Evolutionary conservation across 2,329 filamentous ascomycete genomes (phyloP).

Genomic region (Ophiostoma ips): DNA sequence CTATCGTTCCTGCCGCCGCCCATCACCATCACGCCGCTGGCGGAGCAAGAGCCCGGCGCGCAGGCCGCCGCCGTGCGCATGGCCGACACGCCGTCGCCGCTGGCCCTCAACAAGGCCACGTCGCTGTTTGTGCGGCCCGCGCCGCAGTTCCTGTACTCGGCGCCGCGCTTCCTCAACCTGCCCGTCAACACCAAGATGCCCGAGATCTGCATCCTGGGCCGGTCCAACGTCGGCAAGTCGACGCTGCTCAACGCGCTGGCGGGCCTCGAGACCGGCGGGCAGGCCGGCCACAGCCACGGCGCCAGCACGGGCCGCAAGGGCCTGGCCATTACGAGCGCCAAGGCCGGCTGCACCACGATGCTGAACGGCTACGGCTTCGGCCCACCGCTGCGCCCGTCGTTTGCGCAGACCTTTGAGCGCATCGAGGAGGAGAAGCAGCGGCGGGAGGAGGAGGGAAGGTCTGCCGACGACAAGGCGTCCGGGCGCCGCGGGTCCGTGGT

Average conservation of each 20-base stretch:
- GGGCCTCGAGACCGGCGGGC: conserved; percentile 23
- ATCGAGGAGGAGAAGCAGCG: conserved; percentile 12
- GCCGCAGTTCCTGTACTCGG: conserved; percentile 34
- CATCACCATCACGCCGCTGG: neutral
- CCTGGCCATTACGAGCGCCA: conserved; percentile 35
- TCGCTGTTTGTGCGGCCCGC: conserved; percentile 16
- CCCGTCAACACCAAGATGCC: conserved; percentile 37
- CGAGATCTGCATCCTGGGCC: conserved; percentile 65
- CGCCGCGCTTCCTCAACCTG: conserved; percentile 33
- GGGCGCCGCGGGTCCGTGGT: conserved; percentile 5
- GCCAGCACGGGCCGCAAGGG: conserved; percentile 28
- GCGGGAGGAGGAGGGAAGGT: neutral
- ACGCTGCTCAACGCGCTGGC: conserved; percentile 75
- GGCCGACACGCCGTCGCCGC: conserved; percentile 8
- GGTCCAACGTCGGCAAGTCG: conserved; percentile 82
- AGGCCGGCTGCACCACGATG: conserved; percentile 37
- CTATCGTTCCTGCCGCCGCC: conserved; percentile 19
- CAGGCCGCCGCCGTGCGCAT: conserved; percentile 2
- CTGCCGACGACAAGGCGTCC: neutral
- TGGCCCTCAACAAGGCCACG: conserved; percentile 15
- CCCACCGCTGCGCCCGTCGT: conserved; percentile 18
- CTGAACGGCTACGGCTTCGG: conserved; percentile 45
- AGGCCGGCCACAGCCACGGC: conserved; percentile 19
- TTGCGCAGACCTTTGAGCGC: conserved; percentile 8
- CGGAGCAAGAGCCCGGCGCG: neutral